Percentiles rank a stretch among this genome's conserved stretches.
Evolutionary conservation across 2,329 filamentous ascomycete species (phyloP).

Genomic region (Aspergillus clavatus): DNA sequence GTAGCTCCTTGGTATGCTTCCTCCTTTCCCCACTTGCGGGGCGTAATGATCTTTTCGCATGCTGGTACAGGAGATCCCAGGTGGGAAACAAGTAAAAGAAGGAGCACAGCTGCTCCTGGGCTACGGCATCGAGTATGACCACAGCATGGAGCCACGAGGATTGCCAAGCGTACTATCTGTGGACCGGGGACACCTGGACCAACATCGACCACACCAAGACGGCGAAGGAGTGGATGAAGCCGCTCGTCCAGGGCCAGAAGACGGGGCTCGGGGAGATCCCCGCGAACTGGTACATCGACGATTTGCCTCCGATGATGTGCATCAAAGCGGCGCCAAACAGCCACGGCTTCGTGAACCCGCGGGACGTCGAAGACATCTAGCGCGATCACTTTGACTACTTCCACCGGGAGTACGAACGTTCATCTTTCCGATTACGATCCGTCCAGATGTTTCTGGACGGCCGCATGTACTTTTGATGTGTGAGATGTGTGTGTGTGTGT

Average conservation of each 20-base stretch:
- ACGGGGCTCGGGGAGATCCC: slow-evolving; percentile 43
- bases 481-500: no score
- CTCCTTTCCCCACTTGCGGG: neutral
- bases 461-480: slow-evolving; percentile 71
- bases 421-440: slow-evolving; percentile 71
- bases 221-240: slow-evolving; percentile 44
- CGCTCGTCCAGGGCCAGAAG: slow-evolving; percentile 42
- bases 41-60: neutral
- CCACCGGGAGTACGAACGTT: slow-evolving; percentile 73
- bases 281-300: slow-evolving; percentile 43
- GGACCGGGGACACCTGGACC: slow-evolving; percentile 42
- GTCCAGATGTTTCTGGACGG: slow-evolving; percentile 67
- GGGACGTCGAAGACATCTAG: slow-evolving; percentile 57
- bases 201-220: slow-evolving; percentile 40
- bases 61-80: slow-evolving; percentile 1
- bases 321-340: slow-evolving; percentile 46
- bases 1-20: slow-evolving; percentile 62
- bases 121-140: slow-evolving; percentile 44
- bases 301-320: slow-evolving; percentile 44
- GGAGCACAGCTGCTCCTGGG: slow-evolving; percentile 48
- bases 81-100: slow-evolving; percentile 67
- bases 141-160: slow-evolving; percentile 44
- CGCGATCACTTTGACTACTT: slow-evolving; percentile 63
- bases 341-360: slow-evolving; percentile 54
- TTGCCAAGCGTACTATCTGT: slow-evolving; percentile 42